These are phyloP conservation scores for Fistulina hepatica DNA, from an alignment of 1,284 basidiomycete genomes.

Conservation along the genomic window DNA sequence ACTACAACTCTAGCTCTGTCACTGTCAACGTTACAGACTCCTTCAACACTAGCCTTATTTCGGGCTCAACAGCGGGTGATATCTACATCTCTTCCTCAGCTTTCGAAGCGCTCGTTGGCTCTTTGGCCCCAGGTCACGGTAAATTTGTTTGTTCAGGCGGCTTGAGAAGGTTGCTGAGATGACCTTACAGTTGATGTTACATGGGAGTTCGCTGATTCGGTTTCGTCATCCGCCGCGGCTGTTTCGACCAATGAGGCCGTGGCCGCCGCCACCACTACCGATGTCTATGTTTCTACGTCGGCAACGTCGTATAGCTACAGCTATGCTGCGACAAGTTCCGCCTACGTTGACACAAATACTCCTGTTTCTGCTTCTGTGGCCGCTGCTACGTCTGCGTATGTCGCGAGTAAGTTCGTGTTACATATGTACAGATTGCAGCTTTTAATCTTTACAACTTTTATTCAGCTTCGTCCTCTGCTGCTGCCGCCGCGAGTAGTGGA, in stretches of 20 bases:
- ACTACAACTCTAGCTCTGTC: slow-evolving; percentile 11
- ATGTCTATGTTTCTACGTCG: too few species aligned
- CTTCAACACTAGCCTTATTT: neutral
- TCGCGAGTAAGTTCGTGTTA: neutral
- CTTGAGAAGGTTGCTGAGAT: neutral
- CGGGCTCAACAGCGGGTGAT: slow-evolving; percentile 6
- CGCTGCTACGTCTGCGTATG: neutral
- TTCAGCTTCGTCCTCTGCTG: neutral
- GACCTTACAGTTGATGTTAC: neutral
- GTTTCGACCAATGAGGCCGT: too few species aligned
- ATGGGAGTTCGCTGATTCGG: neutral
- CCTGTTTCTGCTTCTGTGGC: neutral
- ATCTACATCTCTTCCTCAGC: slow-evolving; percentile 14
- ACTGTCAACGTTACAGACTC: slow-evolving; percentile 14
- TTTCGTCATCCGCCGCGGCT: too few species aligned
- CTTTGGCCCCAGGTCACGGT: slow-evolving; percentile 13
- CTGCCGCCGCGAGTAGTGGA: slow-evolving; percentile 1
- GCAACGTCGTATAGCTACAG: neutral
- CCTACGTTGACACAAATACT: neutral
- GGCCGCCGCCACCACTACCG: too few species aligned
- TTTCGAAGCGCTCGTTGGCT: slow-evolving; percentile 14
- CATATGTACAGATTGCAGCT: too few species aligned
- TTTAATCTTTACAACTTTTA: neutral
- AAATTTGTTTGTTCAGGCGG: slow-evolving; percentile 3
- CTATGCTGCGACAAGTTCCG: neutral